Evolutionary conservation across 345 rosid genomes (phyloP).

Genomic region (Populus davidiana): DNA sequence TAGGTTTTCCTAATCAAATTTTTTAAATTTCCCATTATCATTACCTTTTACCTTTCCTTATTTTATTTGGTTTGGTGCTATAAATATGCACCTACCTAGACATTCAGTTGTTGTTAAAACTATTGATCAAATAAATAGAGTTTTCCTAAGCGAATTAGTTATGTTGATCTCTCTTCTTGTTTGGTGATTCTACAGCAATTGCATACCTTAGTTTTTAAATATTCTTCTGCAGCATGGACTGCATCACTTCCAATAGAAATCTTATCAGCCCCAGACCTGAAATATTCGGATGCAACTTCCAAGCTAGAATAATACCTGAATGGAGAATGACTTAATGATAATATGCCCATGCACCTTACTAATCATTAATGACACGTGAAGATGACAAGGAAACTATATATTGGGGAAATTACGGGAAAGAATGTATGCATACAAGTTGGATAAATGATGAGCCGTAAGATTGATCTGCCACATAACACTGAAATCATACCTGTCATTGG

Average conservation of each 20-base stretch:
- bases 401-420: not conserved
- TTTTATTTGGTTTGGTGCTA: not conserved
- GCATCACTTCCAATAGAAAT: conserved; percentile 97
- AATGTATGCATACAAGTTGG: not conserved
- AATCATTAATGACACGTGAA: not conserved
- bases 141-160: not conserved
- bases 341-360: not conserved
- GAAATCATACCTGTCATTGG: conserved; percentile 73
- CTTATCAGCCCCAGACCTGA: conserved; percentile 97
- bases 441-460: not conserved
- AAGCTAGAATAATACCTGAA: conserved; percentile 90
- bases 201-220: conserved; percentile 70
- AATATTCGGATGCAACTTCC: conserved; percentile 97
- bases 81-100: not conserved
- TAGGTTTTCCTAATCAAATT: too few relatives aligned
- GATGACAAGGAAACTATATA: not conserved
- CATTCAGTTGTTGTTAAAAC: not conserved
- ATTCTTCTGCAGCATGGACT: conserved; percentile 88
- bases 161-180: not conserved
- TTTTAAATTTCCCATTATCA: not conserved
- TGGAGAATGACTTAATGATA: not conserved
- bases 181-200: not conserved
- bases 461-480: not conserved
- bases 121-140: not conserved
- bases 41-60: not conserved